Evolutionary conservation across 371 early-diverging fungal species (phyloP), one percentile per base, ranked within the genome.

Genomic region (Circinella umbellata): DNA sequence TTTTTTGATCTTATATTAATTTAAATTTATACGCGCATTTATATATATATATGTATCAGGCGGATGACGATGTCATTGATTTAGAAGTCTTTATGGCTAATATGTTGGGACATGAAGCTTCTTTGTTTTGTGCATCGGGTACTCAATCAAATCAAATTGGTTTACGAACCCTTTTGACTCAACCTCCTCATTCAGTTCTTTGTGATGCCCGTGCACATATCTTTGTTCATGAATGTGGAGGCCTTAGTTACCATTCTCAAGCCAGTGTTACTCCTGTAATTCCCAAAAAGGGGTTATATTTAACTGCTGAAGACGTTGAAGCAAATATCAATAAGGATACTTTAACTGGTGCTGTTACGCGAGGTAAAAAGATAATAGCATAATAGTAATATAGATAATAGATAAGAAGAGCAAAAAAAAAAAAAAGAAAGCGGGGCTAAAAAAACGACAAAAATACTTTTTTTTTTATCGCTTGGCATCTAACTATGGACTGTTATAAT

Each of bases 121-220:
- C 90, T n/a, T 77, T 97, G 36, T 97, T 95, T 74, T 91, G 92
- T 68, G 81, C 89, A 0, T 88, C 91, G 1, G 71, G 67, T 9
- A 63, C 64, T 70, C 53, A 74, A 74, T 36, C 74, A 70, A 51
- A 67, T 74, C 39, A 53, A 18, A n/a, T 53, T 15, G 74, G 74
- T 20, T 57, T 70, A 47, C 67, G 71, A 39, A 59, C 61, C 38
- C 60, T 67, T 42, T 62, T 97, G 34, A 74, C 72, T 47, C 82
- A 84, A 53, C 95, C 96, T 46, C 97, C 96, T 0, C 90, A 95
- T 62, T 89, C 92, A 3, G 88, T 96, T 2, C 60, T 96, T 13
- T 86, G 86, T 67, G 97, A 97, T 72, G 72, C 80, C 46, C 86
- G 95, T 17, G 86, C 94, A 10, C 98, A 97, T 70, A 81, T 97